Evolutionary conservation across 495 filamentous ascomycete species (phyloP), one percentile per base, ranked within the genome.

Genomic region (Pseudomonodictys pantanalensis): DNA sequence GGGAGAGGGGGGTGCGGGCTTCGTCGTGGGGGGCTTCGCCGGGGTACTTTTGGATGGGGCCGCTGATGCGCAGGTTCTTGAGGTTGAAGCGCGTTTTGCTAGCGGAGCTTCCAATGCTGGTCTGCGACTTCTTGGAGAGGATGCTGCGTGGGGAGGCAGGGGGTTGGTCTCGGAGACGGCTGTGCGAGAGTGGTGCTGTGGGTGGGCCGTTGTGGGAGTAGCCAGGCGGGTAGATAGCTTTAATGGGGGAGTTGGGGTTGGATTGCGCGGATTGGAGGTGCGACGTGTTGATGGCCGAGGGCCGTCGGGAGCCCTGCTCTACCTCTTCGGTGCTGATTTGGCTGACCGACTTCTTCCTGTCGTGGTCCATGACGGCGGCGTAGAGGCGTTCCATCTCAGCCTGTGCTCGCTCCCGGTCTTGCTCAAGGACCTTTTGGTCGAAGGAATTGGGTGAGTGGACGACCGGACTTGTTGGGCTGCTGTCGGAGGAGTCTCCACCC

Each of bases 351-450:
- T 58, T 67, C 59, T 58, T 56, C 52, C 15, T 51, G 72, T 95
- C 90, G 49, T 92, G 87, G 73, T 89, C 89, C 88, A 95, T 87
- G 57, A 96, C 91, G 42, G 91, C 86, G 49, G 84, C 89, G 69
- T 96, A 96, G 65, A 96, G 83, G 71, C 89, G 85, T 69, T 93
- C 90, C 75, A 96, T 84, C 69, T 95, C 86, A 56, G 82, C 77
- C 69, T 92, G 85, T 68, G 86, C 82, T 71, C 83, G 81, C 60
- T 79, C 81, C 60, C 81, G 82, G 74, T 96, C 89, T 57, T 79
- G 77, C 32, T 85, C 81, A 25, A 96, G 80, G 29, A 95, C 81
- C 43, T 80, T 81, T 52, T 85, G 81, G 71, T 96, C 91, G 50
- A 96, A 84, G 10, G 81, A 84, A 26, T 76, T 71, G 48, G 82